Conservation (phyloP, 306 rosid genomes). For the Medicago ruthenica region DNA sequence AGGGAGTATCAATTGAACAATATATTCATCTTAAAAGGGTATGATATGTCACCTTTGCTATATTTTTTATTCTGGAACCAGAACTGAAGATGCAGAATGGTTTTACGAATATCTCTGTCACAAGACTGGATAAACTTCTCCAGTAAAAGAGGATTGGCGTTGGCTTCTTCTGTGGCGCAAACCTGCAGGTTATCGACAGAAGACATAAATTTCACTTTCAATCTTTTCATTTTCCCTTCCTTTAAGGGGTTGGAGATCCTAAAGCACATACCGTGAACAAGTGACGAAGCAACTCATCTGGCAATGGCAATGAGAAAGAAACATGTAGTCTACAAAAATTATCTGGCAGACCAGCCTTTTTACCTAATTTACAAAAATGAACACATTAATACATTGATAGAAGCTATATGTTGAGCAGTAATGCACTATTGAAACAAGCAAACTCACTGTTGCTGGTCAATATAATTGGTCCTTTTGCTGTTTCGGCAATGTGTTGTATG, state of each 20-base stretch:
- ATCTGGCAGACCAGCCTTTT: conserved; percentile 63
- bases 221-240: conserved; percentile 12
- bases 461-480: conserved; percentile 86
- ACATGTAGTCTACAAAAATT: conserved; percentile 57
- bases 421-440: conserved; percentile 39
- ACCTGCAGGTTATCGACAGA: conserved; percentile 60
- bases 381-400: conserved; percentile 17
- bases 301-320: conserved; percentile 68
- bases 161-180: conserved; percentile 68
- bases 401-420: conserved; percentile 26
- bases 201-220: conserved; percentile 34
- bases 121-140: conserved; percentile 66
- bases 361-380: conserved; percentile 60
- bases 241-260: conserved; percentile 13
- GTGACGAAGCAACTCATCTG: conserved; percentile 69
- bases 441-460: conserved; percentile 93
- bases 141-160: conserved; percentile 57
- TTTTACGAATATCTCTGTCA: conserved; percentile 80
- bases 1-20: no score
- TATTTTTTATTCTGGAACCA: conserved; percentile 76
- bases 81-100: conserved; percentile 85
- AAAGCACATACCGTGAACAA: conserved; percentile 65
- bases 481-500: conserved; percentile 73
- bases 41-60: conserved; percentile 54
- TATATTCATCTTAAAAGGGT: conserved; percentile 15